Evolutionary conservation across 2,329 filamentous ascomycete genomes (phyloP), one percentile per base, ranked within the genome.

Genomic region (Verticillium nonalfalfae): DNA sequence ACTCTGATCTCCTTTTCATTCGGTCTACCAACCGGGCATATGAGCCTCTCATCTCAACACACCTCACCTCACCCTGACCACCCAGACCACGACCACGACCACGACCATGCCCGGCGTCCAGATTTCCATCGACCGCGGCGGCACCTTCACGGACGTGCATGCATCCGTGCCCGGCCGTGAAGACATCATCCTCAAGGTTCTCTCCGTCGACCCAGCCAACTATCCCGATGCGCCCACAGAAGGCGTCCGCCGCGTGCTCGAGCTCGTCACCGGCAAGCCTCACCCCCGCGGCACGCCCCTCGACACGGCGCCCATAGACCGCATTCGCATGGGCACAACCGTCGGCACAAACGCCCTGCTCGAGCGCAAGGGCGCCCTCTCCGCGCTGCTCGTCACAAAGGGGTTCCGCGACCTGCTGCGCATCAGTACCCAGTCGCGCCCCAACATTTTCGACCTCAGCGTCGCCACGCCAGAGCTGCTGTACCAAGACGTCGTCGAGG

Each of bases 281-380:
- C 67, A 77, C 15, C 73, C 75, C 0, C 68, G 73, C 5, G 74
- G 73, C 1, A 67, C 71, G 1, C 60, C 72, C 7, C 59, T 78
- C 11, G 72, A 77, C 11, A 70, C 75, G 1, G 71, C 69, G 0
- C 68, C 72, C 11, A 72, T 78, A 40, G 86, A 90, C 70, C 89
- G 85, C 61, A 91, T 91, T 68, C 85, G 89, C 26, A 91, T 91
- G 88, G 89, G 90, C n/a, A 92, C 90, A 0, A 92, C 89, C 0
- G 89, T 92, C 2, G 89, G 89, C 1, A 92, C 89, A 0, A 92
- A 92, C 71, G 89, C 89, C 1, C 74, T 92, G n/a, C 75, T 92
- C 1, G 89, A 92, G 70, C 77, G 89, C 50, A 91, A 91, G 71
- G 90, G 90, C 31, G 88, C 90, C 67, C 81, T 81, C 45, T 87